A percentile compares a stretch with the other conserved stretches of the same genome.
Conservation (phyloP, 768 basidiomycete species). For the Galerina sulciceps region DNA sequence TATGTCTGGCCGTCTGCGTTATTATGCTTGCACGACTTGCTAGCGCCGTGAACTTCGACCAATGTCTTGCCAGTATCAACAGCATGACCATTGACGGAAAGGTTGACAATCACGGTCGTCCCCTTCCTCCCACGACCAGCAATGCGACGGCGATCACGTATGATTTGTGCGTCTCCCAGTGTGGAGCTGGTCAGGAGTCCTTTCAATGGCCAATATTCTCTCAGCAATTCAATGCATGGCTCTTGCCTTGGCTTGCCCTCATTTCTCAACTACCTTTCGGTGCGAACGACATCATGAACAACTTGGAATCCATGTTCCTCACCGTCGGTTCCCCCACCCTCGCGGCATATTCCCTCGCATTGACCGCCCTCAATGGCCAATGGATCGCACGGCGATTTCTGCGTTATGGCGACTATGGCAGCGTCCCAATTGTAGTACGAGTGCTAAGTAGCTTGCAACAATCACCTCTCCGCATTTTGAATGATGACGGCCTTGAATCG, state of each 20-base stretch:
- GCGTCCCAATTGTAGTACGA: constrained; percentile 30
- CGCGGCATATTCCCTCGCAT: constrained; percentile 47
- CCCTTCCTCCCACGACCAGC: constrained; percentile 19
- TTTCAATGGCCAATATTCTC: constrained; percentile 38
- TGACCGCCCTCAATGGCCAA: constrained; percentile 47
- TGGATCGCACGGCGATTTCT: constrained; percentile 41
- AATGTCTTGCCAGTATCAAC: constrained; percentile 2
- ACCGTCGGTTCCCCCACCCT: constrained; percentile 49
- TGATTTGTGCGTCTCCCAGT: constrained; percentile 30
- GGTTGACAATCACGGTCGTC: constrained; percentile 28
- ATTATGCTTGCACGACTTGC: neutral
- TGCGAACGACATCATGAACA: constrained; percentile 39
- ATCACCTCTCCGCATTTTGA: constrained; percentile 35
- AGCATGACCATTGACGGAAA: constrained; percentile 5
- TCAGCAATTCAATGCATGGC: constrained; percentile 47
- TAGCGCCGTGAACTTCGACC: neutral
- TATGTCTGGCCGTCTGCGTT: too few species aligned
- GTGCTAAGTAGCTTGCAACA: constrained; percentile 48
- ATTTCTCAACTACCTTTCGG: constrained; percentile 55
- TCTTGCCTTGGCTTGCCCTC: constrained; percentile 52
- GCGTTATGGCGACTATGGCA: constrained; percentile 29
- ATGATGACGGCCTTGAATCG: constrained; percentile 36
- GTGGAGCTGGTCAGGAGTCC: constrained; percentile 27
- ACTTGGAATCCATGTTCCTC: constrained; percentile 44
- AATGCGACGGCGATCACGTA: constrained; percentile 34